These are phyloP conservation scores for Polysphondylium violaceum DNA, from an alignment of 78 protist species.

Conservation along the genomic window DNA sequence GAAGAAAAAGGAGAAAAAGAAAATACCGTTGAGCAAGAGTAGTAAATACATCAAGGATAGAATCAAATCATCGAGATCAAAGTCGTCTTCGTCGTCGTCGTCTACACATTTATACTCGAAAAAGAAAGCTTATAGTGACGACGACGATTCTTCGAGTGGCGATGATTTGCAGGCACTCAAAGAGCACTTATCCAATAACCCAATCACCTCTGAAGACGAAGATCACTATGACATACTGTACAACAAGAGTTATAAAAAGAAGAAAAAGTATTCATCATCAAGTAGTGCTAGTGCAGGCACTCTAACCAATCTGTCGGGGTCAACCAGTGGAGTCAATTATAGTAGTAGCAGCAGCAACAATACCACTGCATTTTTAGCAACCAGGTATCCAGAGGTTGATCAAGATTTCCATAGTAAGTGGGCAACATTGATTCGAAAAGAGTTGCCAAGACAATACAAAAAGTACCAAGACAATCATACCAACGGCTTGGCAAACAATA, in stretches of 20 bases:
- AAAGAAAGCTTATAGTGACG: constrained; percentile 9
- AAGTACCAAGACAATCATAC: neutral
- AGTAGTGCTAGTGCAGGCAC: neutral
- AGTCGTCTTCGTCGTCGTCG: neutral
- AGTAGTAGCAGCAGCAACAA: neutral
- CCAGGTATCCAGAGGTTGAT: constrained; percentile 28
- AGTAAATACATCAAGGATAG: constrained; percentile 7
- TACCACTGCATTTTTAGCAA: constrained; percentile 14
- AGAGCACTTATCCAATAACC: no score
- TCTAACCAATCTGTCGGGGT: no score
- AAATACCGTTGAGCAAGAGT: constrained; percentile 12
- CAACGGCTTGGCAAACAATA: constrained; percentile 30
- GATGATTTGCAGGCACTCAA: no score
- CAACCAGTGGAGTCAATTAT: neutral
- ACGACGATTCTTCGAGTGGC: no score
- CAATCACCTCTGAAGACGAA: no score
- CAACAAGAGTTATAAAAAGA: no score
- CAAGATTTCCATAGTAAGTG: constrained; percentile 1
- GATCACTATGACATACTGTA: no score
- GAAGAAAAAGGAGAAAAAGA: constrained; percentile 35
- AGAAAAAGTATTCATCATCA: constrained; percentile 29
- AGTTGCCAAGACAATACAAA: constrained; percentile 3
- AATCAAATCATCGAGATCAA: neutral
- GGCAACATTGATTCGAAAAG: constrained; percentile 29
- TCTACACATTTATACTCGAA: neutral